Conservation (phyloP, 441 rosid species). For the Kokia cookei region DNA sequence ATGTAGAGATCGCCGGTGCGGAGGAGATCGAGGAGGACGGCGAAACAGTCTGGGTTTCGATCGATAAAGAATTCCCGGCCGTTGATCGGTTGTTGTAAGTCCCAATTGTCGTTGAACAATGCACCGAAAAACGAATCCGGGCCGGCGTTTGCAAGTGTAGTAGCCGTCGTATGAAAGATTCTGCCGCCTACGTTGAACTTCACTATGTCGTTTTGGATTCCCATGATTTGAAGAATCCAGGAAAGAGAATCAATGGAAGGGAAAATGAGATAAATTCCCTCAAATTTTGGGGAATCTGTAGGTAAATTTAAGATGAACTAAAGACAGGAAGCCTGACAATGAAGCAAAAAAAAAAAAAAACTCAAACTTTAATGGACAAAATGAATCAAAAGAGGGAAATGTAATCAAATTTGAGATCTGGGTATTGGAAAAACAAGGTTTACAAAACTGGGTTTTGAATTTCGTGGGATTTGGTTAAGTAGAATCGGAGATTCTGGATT, state of each 20-base stretch:
- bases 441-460: conserved; percentile 28
- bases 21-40: conserved; percentile 84
- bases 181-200: conserved; percentile 89
- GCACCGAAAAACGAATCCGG: conserved; percentile 82
- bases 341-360: not conserved
- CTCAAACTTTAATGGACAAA: conserved; percentile 1
- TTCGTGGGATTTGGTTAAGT: conserved; percentile 20
- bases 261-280: conserved; percentile 5
- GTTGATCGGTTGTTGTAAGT: conserved; percentile 21
- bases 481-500: conserved; percentile 11
- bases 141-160: conserved; percentile 88
- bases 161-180: conserved; percentile 75
- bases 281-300: conserved; percentile 19
- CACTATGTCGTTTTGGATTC: conserved; percentile 55
- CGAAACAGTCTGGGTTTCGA: conserved; percentile 82
- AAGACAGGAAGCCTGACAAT: not conserved
- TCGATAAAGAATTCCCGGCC: conserved; percentile 52
- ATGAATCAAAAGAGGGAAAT: conserved; percentile 12
- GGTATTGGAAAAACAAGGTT: conserved; percentile 29
- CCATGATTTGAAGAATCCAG: conserved; percentile 33
- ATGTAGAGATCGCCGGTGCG: conserved; percentile 80
- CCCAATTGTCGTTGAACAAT: conserved; percentile 74
- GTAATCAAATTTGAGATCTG: conserved; percentile 31
- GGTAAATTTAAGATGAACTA: conserved; percentile 1
- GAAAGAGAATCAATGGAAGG: conserved; percentile 5